A percentile compares a stretch with the other conserved stretches of the same genome.
phyloP scores from a whole-genome alignment of 305 asterid genomes.

The Ajuga reptans region DNA sequence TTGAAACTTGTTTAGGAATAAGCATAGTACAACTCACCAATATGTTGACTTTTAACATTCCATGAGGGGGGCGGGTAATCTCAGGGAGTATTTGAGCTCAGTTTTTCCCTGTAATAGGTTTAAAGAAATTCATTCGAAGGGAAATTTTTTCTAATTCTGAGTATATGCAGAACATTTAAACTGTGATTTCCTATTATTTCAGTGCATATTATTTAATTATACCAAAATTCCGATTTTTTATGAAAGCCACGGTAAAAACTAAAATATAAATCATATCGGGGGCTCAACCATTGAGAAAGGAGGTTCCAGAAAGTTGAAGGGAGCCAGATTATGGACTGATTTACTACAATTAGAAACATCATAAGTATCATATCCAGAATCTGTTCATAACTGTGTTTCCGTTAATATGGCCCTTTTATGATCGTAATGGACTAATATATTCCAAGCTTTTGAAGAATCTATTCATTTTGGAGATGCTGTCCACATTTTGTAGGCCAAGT shows the following conservation, averaged over 20 bases:
- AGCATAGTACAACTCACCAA: not conserved
- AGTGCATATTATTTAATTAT: not conserved
- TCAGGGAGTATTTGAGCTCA: not conserved
- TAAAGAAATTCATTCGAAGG: not conserved
- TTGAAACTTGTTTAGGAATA: not conserved
- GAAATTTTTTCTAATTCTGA: not conserved
- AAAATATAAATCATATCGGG: not conserved
- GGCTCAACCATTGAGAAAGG: not conserved
- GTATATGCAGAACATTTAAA: not conserved
- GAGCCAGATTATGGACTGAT: not conserved
- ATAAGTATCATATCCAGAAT: not conserved
- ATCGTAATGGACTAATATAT: not conserved
- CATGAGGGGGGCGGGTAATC: not conserved
- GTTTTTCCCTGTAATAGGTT: not conserved
- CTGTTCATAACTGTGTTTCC: not conserved
- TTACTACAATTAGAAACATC: not conserved
- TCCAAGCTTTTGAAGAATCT: not conserved
- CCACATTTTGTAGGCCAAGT: not conserved
- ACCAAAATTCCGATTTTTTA: not conserved
- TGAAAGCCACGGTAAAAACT: not conserved
- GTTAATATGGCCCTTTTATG: not conserved
- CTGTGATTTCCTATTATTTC: not conserved
- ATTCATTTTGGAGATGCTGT: not conserved
- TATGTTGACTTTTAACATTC: not conserved
- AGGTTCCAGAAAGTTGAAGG: not conserved